These are phyloP conservation scores for Leishmania gerbilli DNA, from an alignment of 208 protist species.

Conservation along the genomic window DNA sequence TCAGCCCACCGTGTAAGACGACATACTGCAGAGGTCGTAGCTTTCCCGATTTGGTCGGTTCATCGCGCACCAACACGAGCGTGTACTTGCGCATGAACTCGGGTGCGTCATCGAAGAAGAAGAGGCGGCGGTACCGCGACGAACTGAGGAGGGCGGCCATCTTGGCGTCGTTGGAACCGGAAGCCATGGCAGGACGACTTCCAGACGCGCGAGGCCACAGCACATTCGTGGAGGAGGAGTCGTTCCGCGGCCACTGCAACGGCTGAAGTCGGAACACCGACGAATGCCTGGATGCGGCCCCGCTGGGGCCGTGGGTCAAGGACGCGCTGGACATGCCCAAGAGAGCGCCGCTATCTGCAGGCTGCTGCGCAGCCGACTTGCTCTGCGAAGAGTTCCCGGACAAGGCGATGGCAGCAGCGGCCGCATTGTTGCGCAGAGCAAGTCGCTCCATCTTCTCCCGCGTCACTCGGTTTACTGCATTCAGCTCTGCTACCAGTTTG, in stretches of 20 bases:
- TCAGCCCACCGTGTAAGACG: constrained; percentile 79
- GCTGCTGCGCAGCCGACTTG: neutral
- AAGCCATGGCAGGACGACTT: neutral
- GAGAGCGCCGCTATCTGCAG: constrained; percentile 9
- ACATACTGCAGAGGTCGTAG: constrained; percentile 56
- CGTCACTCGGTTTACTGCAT: constrained; percentile 26
- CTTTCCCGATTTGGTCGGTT: constrained; percentile 17
- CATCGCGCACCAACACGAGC: constrained; percentile 47
- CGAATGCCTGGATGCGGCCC: neutral
- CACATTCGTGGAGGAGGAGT: constrained; percentile 3
- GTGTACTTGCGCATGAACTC: constrained; percentile 84
- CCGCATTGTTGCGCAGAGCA: neutral
- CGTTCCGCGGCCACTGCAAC: too few relatives aligned
- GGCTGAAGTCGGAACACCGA: neutral
- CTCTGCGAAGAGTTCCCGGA: neutral
- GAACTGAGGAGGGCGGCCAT: constrained; percentile 9
- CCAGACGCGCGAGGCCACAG: neutral
- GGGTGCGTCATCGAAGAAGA: constrained; percentile 55
- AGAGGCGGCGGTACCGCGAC: constrained; percentile 35
- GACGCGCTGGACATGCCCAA: constrained; percentile 1
- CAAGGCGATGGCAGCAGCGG: neutral
- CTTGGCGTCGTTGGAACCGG: neutral
- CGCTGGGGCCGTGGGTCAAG: neutral
- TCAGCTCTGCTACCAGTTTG: constrained; percentile 41
- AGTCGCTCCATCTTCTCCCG: constrained; percentile 23